These are phyloP conservation scores for Stereum hirsutum DNA, from an alignment of 1,284 basidiomycete genomes.

Conservation along the genomic window DNA sequence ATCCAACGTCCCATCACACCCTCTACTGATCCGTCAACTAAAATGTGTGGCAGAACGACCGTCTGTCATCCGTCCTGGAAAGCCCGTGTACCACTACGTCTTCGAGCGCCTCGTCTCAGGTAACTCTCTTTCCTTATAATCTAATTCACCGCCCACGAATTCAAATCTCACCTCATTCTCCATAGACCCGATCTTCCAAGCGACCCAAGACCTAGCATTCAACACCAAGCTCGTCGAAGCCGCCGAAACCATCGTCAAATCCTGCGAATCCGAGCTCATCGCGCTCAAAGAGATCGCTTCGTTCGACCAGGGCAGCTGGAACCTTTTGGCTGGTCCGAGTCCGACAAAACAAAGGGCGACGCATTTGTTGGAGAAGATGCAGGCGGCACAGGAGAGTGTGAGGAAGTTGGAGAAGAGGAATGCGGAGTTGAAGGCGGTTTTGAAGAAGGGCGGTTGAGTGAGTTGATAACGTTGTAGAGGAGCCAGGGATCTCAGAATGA, in stretches of 20 bases:
- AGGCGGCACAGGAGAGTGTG: constrained; percentile 55
- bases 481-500: too few relatives aligned
- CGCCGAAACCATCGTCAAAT: constrained; percentile 56
- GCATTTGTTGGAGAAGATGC: constrained; percentile 73
- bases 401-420: constrained; percentile 64
- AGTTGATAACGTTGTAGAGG: too few relatives aligned
- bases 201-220: constrained; percentile 74
- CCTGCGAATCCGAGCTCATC: constrained; percentile 72
- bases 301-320: too few relatives aligned
- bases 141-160: constrained; percentile 13
- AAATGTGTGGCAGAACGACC: constrained; percentile 57
- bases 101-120: constrained; percentile 77
- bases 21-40: constrained; percentile 1
- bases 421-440: constrained; percentile 52
- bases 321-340: constrained; percentile 17
- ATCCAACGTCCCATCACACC: background rate
- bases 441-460: constrained; percentile 5
- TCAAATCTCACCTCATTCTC: background rate
- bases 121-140: constrained; percentile 21
- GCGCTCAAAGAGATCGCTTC: constrained; percentile 56
- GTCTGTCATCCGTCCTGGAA: constrained; percentile 78
- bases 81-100: constrained; percentile 82
- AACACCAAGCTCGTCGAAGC: constrained; percentile 68
- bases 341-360: constrained; percentile 55
- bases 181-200: constrained; percentile 71